phyloP scores from a whole-genome alignment of 768 basidiomycete species.

The Mycena latifolia region DNA sequence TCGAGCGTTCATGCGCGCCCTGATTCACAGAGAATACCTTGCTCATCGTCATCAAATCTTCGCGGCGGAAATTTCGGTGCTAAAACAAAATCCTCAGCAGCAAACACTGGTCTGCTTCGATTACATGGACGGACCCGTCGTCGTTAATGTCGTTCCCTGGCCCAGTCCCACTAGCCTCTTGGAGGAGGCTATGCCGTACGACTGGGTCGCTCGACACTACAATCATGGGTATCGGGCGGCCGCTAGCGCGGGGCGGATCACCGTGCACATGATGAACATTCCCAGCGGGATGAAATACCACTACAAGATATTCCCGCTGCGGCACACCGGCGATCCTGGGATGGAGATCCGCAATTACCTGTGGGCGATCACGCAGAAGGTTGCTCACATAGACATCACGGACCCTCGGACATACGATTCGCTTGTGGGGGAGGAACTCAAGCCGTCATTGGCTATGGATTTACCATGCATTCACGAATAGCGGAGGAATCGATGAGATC shows the following conservation, averaged over 20 bases:
- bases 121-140: neutral
- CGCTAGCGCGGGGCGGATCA: neutral
- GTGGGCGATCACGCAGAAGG: neutral
- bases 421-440: neutral
- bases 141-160: neutral
- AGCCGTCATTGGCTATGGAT: neutral
- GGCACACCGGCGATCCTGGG: neutral
- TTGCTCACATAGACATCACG: neutral
- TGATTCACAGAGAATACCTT: constrained; percentile 1
- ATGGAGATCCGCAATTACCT: neutral
- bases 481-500: too few relatives aligned
- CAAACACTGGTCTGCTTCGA: neutral
- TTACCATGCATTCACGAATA: too few relatives aligned
- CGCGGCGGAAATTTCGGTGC: neutral
- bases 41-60: neutral
- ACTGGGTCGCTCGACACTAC: neutral
- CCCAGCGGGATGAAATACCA: neutral
- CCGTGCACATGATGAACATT: constrained; percentile 3
- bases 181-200: neutral
- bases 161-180: too few relatives aligned
- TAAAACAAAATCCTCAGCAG: neutral
- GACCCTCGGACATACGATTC: constrained; percentile 1
- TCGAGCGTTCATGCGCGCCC: constrained; percentile 6
- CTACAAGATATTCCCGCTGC: constrained; percentile 9
- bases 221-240: neutral